phyloP scores from a whole-genome alignment of 176 grass and related monocot species.

The Rhipidocladum racemiflorum region DNA sequence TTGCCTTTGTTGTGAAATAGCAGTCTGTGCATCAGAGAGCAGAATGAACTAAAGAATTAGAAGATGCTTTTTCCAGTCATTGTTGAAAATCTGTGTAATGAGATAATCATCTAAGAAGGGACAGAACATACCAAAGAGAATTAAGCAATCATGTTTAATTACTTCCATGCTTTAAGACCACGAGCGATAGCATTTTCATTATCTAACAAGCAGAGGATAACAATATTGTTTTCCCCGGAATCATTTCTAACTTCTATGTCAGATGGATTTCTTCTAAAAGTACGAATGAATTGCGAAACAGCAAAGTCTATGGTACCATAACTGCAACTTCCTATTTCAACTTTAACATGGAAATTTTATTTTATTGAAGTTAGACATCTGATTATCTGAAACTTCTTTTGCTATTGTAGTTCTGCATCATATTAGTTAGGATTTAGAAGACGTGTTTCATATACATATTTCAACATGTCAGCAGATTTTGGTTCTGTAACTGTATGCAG shows the following conservation, averaged over 20 bases:
- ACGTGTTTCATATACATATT: background rate
- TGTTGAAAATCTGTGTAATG: background rate
- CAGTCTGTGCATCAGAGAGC: slow-evolving; percentile 55
- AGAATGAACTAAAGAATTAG: slow-evolving; percentile 16
- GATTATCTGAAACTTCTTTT: background rate
- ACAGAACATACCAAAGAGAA: background rate
- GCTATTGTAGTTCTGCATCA: background rate
- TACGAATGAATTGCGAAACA: background rate
- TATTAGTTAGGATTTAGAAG: background rate
- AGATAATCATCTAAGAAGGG: background rate
- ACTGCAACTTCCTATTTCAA: background rate
- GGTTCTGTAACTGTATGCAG: background rate
- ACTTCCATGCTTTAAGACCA: slow-evolving; percentile 17
- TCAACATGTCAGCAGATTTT: background rate
- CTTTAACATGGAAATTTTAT: background rate
- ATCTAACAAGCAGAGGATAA: slow-evolving; percentile 9
- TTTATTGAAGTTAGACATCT: background rate
- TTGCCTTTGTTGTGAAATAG: slow-evolving; percentile 83
- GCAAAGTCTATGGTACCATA: background rate
- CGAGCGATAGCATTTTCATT: background rate
- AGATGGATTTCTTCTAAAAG: background rate
- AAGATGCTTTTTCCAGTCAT: background rate
- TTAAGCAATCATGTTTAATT: background rate
- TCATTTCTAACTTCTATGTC: background rate
- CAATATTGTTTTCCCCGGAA: background rate